Base-by-base conservation (phyloP, 1,139 yeast genomes). In the Hyphopichia khmerensis region DNA sequence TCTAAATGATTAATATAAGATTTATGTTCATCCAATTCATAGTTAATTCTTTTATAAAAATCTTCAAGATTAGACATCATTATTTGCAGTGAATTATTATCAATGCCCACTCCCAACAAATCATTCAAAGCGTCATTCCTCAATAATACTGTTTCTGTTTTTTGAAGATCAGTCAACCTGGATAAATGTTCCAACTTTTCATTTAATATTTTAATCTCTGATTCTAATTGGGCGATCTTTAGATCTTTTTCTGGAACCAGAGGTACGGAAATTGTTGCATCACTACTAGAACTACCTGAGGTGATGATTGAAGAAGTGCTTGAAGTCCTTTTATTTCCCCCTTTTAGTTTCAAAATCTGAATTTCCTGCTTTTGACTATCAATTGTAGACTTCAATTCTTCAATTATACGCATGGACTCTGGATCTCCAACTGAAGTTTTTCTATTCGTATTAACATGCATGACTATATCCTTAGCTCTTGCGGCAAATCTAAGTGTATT, bases 401-500 rank as follows among this genome's bases (percentile, higher is more conserved):
- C 78, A 18, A 82, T 73, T 18, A 75, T 53, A 41, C 62, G 65
- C 40, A 68, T 69, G 16, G 78, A 69, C 21, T 78, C 85, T 1
- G 56, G 59, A 35, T 65, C 72, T 9, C 63, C 54, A 9, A 64
- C 40, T 11, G 47, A 44, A 19, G 55, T 43, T 19, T 60, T 48
- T 46, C 74, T 78, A 50, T 77, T 82, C 45, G 79, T 79, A 45
- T 77, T 78, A 7, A 88, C 96, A 43, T 74, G 77, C 49, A 90
- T 77, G 10, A 82, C 75, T 40, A 90, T 82, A 59, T 90, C 90
- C 56, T 90, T 91, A 1, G 98, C 98, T 46, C 97, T 72, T 0
- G 96, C 89, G 0, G 97, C 98, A 68, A 91, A 93, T 43, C 98
- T 68, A 30, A 93, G 71, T 0, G 98, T 91, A 56, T 89, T 89